phyloP scores from a whole-genome alignment of 768 basidiomycete genomes.

The Lactifluus pinguis region DNA sequence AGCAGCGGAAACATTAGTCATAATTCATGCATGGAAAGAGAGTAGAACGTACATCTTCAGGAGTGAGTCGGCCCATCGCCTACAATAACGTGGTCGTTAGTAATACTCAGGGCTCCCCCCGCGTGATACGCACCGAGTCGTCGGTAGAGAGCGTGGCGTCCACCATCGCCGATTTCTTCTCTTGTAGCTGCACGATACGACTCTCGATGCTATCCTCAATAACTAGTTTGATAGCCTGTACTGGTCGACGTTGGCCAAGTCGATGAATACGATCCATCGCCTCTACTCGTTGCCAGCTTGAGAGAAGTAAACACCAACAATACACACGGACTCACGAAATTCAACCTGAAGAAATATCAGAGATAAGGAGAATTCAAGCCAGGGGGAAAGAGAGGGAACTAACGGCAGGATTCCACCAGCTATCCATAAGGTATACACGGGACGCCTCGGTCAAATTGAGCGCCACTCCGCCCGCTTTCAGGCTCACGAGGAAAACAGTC shows the following conservation, averaged over 20 bases:
- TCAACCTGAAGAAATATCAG: slow-evolving; percentile 43
- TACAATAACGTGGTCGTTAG: slow-evolving; percentile 24
- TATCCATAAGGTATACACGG: slow-evolving; percentile 94
- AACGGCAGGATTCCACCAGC: slow-evolving; percentile 98
- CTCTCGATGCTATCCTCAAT: slow-evolving; percentile 96
- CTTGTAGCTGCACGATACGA: slow-evolving; percentile 93
- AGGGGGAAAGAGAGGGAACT: background rate
- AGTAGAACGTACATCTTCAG: slow-evolving; percentile 45
- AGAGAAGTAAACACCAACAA: background rate
- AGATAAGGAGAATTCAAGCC: background rate
- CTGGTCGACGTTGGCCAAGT: slow-evolving; percentile 88
- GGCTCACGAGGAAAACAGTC: slow-evolving; percentile 92
- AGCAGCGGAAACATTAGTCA: slow-evolving; percentile 5
- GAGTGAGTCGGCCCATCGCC: slow-evolving; percentile 92
- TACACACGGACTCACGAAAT: slow-evolving; percentile 48
- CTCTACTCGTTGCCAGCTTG: slow-evolving; percentile 38
- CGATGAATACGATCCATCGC: slow-evolving; percentile 98
- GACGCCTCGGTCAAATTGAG: slow-evolving; percentile 87
- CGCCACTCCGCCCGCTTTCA: slow-evolving; percentile 94
- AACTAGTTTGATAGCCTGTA: slow-evolving; percentile 88
- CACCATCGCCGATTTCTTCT: slow-evolving; percentile 95
- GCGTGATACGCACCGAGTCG: slow-evolving; percentile 48
- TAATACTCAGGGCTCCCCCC: background rate
- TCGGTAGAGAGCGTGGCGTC: slow-evolving; percentile 79
- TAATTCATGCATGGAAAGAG: background rate